Conservation (phyloP, 495 filamentous ascomycete genomes). For the Neurospora hispaniola region DNA sequence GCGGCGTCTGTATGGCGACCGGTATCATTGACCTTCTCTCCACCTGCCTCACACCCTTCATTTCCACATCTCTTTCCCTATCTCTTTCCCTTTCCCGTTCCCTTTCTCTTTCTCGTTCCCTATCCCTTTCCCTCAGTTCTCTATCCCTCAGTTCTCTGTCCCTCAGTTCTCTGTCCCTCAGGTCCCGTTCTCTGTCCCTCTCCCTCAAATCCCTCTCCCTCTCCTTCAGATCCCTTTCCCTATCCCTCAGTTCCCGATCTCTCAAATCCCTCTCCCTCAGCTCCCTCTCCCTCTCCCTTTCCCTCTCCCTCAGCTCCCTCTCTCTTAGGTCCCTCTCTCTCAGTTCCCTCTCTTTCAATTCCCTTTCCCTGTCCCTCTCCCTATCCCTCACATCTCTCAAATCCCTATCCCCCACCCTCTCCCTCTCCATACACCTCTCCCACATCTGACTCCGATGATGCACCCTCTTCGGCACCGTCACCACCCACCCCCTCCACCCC, state of each 20-base stretch:
- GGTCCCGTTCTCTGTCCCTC: neutral
- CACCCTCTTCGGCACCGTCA: neutral
- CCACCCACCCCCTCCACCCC: neutral
- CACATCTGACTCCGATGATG: neutral
- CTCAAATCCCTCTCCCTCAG: neutral
- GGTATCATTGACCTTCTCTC: neutral
- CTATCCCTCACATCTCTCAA: neutral
- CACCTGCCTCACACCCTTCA: neutral
- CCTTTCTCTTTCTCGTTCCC: neutral
- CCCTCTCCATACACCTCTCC: neutral
- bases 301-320: neutral
- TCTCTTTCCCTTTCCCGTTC: neutral
- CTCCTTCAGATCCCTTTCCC: neutral
- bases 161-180: neutral
- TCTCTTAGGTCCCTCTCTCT: neutral
- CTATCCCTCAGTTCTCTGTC: neutral
- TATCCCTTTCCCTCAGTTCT: neutral
- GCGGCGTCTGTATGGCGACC: neutral
- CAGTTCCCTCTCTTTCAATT: neutral
- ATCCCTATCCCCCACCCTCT: neutral
- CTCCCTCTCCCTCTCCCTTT: neutral
- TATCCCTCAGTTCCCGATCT: neutral
- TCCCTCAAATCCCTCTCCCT: neutral
- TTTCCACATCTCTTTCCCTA: neutral
- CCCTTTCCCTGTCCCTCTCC: neutral